Evolutionary conservation across 2,329 filamentous ascomycete genomes (phyloP).

Genomic region (Fusarium begoniae): DNA sequence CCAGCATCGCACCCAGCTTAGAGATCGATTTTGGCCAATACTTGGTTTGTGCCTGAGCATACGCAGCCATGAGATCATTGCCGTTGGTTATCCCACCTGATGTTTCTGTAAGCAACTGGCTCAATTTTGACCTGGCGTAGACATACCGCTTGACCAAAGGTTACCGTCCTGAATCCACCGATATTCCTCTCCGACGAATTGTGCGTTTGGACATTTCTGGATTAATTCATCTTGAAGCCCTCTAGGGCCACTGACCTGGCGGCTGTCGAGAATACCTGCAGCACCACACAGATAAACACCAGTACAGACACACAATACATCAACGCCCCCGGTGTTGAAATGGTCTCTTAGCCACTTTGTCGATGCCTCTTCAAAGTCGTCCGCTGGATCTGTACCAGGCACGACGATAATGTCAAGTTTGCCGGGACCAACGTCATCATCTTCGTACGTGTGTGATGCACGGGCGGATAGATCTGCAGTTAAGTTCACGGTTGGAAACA

Average conservation of each 20-base stretch:
- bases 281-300: conserved; percentile 59
- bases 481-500: conserved; percentile 50
- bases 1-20: conserved; percentile 55
- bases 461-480: conserved; percentile 52
- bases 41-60: conserved; percentile 54
- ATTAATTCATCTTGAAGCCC: conserved; percentile 53
- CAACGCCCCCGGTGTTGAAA: conserved; percentile 49
- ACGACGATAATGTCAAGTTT: conserved; percentile 61
- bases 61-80: conserved; percentile 64
- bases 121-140: not conserved
- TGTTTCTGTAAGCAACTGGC: not conserved
- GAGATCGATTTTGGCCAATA: conserved; percentile 55
- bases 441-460: conserved; percentile 55
- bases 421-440: conserved; percentile 59
- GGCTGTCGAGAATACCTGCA: conserved; percentile 59
- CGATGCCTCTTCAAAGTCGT: conserved; percentile 45
- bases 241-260: conserved; percentile 57
- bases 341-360: conserved; percentile 57
- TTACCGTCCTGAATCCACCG: conserved; percentile 64
- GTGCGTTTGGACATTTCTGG: conserved; percentile 50
- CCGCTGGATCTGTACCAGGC: conserved; percentile 58
- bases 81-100: conserved; percentile 65
- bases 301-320: conserved; percentile 63
- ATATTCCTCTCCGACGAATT: conserved; percentile 56
- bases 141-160: conserved; percentile 63